Conservation (phyloP, 169 alveolate genomes). For the Cytauxzoon felis region DNA sequence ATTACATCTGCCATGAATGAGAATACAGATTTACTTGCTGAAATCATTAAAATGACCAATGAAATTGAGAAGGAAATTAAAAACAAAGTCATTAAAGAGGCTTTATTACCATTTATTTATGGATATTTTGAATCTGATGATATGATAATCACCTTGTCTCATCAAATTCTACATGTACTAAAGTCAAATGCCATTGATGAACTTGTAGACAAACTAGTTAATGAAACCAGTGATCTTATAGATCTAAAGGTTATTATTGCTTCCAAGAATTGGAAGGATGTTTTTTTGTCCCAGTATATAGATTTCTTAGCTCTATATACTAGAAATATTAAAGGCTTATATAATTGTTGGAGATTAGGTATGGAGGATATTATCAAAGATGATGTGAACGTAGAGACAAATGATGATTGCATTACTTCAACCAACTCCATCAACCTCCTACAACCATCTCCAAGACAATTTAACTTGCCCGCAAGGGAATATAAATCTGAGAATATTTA, state of each 20-base stretch:
- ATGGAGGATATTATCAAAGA: too few relatives aligned
- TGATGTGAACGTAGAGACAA: too few relatives aligned
- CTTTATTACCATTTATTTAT: not conserved
- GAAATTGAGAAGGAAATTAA: not conserved
- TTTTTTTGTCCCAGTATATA: constrained; percentile 41
- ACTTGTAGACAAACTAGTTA: constrained; percentile 37
- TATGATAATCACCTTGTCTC: constrained; percentile 17
- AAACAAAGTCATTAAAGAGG: too few relatives aligned
- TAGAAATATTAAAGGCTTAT: constrained; percentile 21
- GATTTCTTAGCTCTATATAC: constrained; percentile 46
- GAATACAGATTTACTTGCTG: too few relatives aligned
- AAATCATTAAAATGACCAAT: too few relatives aligned
- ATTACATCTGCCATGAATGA: constrained; percentile 12
- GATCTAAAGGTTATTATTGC: constrained; percentile 13
- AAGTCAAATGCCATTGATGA: constrained; percentile 22
- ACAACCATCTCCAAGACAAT: too few relatives aligned
- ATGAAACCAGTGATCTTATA: constrained; percentile 10
- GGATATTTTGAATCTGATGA: not conserved
- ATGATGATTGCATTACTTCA: too few relatives aligned
- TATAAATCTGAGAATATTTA: too few relatives aligned
- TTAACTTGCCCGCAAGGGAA: too few relatives aligned
- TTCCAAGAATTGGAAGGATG: constrained; percentile 39
- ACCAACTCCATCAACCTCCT: too few relatives aligned
- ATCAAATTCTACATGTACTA: constrained; percentile 42
- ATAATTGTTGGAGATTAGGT: too few relatives aligned